Base-by-base conservation (phyloP, 1,139 yeast species). In the Pichia sp. region DNA sequence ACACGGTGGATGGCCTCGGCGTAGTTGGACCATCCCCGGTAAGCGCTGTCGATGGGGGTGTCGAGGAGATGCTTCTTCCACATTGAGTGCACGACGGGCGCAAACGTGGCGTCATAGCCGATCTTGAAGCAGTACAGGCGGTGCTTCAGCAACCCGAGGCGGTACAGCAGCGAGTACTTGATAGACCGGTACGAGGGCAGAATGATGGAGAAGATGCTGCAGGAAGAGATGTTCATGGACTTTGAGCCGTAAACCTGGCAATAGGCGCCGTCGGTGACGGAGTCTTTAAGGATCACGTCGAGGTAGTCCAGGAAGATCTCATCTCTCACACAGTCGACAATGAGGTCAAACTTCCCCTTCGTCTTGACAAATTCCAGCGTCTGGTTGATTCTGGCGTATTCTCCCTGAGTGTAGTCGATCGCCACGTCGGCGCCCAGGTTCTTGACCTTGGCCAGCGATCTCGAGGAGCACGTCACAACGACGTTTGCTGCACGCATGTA, bases 31-130 rank as follows among this genome's bases (percentile, higher is more conserved):
- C 73, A 76, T 63, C 85, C 75, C 4, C 74, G 66, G 61, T 72
- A 76, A 15, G 77, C 77, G n/a, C 82, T 73, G 66, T 86, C 95
- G 49, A 87, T 72, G 8, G 72, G 69, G 8, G 81, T 73, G 48
- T 70, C 69, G 49, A 82, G 63, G 26, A 73, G 67, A 2, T 78
- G 79, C 11, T 73, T 69, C 19, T 70, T 72, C 57, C 82, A 67
- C 61, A 80, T 65, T 47, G 74, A 57, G 15, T 62, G 62, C 38
- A 61, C 57, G 4, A 58, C 59, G 16, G 58, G 59, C 16, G 49
- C 54, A 54, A 58, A 62, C 4, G 58, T 48, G 8, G 54, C 31
- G 46, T 56, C 58, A 8, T 51, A 43, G 11, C 32, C 16, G 8
- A 56, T 8, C 31, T 56, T 53, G 15, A 13, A 56, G 8, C 11